phyloP scores from a whole-genome alignment of 306 rosid species.

The Arachis stenosperma region DNA sequence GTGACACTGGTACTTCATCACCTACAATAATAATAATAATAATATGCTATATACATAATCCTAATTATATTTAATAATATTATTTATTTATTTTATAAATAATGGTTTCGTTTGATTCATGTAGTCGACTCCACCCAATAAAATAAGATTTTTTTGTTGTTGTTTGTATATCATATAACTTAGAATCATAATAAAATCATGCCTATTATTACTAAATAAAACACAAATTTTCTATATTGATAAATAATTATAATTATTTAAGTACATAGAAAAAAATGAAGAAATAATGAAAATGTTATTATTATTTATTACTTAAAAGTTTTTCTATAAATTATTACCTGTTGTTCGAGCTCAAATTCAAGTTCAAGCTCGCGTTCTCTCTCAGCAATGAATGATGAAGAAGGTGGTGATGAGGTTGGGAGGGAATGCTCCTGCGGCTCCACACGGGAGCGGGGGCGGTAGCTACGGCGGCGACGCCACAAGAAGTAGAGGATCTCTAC shows the following conservation, averaged over 20 bases:
- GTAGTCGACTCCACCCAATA: no score
- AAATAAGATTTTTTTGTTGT: no score
- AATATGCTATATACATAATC: background rate
- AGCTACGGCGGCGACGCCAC: constrained; percentile 41
- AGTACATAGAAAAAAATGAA: background rate
- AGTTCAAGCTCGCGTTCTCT: constrained; percentile 38
- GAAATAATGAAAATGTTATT: background rate
- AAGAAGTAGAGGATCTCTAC: constrained; percentile 44
- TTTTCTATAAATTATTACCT: background rate
- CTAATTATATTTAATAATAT: no score
- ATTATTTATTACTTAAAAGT: no score
- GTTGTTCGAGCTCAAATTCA: constrained; percentile 47
- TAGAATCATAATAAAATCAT: no score
- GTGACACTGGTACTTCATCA: constrained; percentile 41
- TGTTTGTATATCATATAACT: no score
- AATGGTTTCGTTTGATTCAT: no score
- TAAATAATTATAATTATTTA: no score
- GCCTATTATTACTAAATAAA: no score
- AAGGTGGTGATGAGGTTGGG: constrained; percentile 21
- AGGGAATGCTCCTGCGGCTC: constrained; percentile 46
- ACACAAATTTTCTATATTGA: no score
- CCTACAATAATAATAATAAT: background rate
- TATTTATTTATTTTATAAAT: no score
- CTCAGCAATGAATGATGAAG: background rate
- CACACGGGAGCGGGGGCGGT: constrained; percentile 42